phyloP scores from a whole-genome alignment of 2,329 filamentous ascomycete genomes.

The Aspergillus quadrilineatus region DNA sequence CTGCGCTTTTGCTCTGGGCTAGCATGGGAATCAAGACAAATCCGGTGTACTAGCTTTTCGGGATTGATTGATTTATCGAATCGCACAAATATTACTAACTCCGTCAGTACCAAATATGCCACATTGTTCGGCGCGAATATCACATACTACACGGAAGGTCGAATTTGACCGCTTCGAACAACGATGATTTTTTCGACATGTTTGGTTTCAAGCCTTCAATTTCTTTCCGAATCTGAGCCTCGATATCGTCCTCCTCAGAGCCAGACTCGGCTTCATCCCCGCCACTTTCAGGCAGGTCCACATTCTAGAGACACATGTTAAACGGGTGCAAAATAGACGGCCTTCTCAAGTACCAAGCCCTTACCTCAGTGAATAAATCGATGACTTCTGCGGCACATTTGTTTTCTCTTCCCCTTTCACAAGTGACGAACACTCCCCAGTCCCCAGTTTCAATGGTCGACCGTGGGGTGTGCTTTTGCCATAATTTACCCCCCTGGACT shows the following conservation, averaged over 20 bases:
- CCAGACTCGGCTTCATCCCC: conserved; percentile 29
- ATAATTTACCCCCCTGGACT: conserved; percentile 31
- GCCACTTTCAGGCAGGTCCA: conserved; percentile 19
- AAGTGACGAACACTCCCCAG: conserved; percentile 63
- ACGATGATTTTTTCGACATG: conserved; percentile 46
- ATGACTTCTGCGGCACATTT: conserved; percentile 59
- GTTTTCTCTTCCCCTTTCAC: conserved; percentile 60
- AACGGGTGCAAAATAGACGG: background rate
- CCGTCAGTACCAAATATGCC: conserved; percentile 11
- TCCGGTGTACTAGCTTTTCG: conserved; percentile 57
- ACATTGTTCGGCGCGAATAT: conserved; percentile 4
- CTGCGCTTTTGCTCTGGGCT: conserved; percentile 54
- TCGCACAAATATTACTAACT: conserved; percentile 52
- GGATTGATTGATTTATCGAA: conserved; percentile 58
- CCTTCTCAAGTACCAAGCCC: no score
- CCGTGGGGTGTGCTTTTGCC: conserved; percentile 28
- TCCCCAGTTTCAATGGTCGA: conserved; percentile 50
- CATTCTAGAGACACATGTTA: conserved; percentile 14
- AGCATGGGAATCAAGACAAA: conserved; percentile 57
- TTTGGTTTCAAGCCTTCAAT: conserved; percentile 53
- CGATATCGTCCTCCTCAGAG: conserved; percentile 53
- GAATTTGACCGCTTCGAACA: conserved; percentile 53
- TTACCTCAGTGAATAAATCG: conserved; percentile 58
- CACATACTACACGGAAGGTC: conserved; percentile 51
- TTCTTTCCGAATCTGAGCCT: conserved; percentile 60